A percentile compares a stretch with the other conserved stretches of the same genome.
Evolutionary conservation across 345 rosid species (phyloP).

Genomic region (Acer yangbiense): DNA sequence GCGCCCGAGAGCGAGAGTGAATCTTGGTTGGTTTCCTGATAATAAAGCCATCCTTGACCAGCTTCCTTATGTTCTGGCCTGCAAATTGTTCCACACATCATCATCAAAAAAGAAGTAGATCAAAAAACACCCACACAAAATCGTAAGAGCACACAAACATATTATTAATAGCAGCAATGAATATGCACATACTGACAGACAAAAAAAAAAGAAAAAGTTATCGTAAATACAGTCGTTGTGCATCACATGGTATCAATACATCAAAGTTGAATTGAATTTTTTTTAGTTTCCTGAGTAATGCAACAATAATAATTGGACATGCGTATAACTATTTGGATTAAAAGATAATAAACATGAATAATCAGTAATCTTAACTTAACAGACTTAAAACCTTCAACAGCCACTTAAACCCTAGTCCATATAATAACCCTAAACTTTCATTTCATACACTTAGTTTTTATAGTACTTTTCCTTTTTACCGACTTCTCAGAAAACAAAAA

Average conservation of each 20-base stretch:
- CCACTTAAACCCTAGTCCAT: background rate
- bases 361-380: background rate
- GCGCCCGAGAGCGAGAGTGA: slow-evolving; percentile 92
- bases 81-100: slow-evolving; percentile 7
- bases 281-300: background rate
- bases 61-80: slow-evolving; percentile 97
- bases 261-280: background rate
- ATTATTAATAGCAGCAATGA: background rate
- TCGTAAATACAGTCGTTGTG: background rate
- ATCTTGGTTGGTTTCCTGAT: slow-evolving; percentile 98
- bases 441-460: background rate
- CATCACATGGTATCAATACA: no score
- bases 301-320: background rate
- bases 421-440: background rate
- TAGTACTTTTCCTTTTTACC: no score
- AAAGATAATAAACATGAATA: no score
- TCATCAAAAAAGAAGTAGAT: background rate
- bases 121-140: background rate
- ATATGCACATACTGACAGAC: background rate
- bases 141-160: background rate
- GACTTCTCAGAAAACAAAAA: background rate
- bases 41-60: slow-evolving; percentile 94
- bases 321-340: background rate
- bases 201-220: background rate
- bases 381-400: background rate